Evolutionary conservation across 148 eudicot species (phyloP), one percentile per base, ranked within the genome.

Genomic region (Cornus suecica): DNA sequence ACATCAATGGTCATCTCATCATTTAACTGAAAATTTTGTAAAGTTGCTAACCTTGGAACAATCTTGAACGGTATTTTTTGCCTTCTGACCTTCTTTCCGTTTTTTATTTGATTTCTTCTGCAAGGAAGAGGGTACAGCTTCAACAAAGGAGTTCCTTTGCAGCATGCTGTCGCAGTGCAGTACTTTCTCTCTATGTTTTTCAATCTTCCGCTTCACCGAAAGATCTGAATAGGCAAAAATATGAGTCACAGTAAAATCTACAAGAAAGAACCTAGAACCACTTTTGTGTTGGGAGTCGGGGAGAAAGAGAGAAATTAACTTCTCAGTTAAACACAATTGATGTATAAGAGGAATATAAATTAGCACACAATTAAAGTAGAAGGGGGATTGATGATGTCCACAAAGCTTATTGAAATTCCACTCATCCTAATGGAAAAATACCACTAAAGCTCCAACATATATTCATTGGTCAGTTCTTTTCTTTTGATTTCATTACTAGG

Each of bases 201-300:
- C 98, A 86, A 94, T 89, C 85, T 92, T 94, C 16, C 96, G 89
- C 88, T 86, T 94, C 62, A 87, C 90, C 65, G 90, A 87, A 75
- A 87, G 89, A 85, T 92, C 97, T 94, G 82, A 10, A 76, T 51
- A 45, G 69, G 25, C 26, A 72, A 27, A 72, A 79, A 52, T 1
- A 72, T 5, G n/a, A 58, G 62, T 58, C n/a, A 20, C 62, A 58
- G 62, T 58, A 8, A n/a, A 58, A 0, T 58, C 62, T 22, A 4
- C 23, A 18, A 58, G 24, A 58, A 25, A 58, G 24, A 58, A 48
- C 2, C 23, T 58, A 58, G 8, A 58, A 58, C 0, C 8, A n/a
- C 18, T 20, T 1, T 18, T 14, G 42, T 3, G 20, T 18, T 58
- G 62, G n/a, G 62, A 58, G 24, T 20, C 1, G 9, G 24, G 5